phyloP scores from a whole-genome alignment of 2,329 filamentous ascomycete genomes.

The Rutstroemia sydowiana region DNA sequence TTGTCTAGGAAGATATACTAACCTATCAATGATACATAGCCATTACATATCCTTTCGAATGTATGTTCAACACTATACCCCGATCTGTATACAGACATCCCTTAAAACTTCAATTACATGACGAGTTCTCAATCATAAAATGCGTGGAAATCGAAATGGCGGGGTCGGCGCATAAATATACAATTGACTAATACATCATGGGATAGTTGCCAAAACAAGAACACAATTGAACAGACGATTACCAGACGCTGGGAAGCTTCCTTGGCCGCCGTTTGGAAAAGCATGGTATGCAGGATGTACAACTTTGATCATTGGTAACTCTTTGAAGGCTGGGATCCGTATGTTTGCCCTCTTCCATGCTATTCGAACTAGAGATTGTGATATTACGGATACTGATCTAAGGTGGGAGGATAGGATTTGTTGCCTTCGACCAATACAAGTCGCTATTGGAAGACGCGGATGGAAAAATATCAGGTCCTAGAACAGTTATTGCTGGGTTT shows the following conservation, averaged over 20 bases:
- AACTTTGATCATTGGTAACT: constrained; percentile 93
- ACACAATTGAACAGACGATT: constrained; percentile 86
- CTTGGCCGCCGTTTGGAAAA: constrained; percentile 85
- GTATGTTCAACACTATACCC: too few species aligned
- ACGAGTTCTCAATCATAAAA: not conserved
- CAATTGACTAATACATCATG: not conserved
- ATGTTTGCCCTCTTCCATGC: constrained; percentile 33
- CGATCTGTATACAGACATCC: too few species aligned
- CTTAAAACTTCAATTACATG: not conserved
- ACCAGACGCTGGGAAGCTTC: constrained; percentile 75
- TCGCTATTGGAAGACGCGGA: constrained; percentile 70
- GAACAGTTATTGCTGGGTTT: constrained; percentile 88
- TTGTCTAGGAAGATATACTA: not conserved
- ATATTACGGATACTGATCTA: not conserved
- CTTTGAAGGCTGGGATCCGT: constrained; percentile 92
- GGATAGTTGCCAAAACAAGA: constrained; percentile 74
- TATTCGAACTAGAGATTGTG: not conserved
- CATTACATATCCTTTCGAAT: constrained; percentile 92
- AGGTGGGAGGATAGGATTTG: constrained; percentile 57
- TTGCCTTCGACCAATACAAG: constrained; percentile 95
- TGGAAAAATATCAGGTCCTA: constrained; percentile 82
- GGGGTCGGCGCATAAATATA: not conserved
- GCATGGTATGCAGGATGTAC: constrained; percentile 99
- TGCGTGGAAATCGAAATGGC: not conserved
- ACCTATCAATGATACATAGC: constrained; percentile 37